phyloP scores from a whole-genome alignment of 2,329 filamentous ascomycete species.

The Exophiala viscosa region DNA sequence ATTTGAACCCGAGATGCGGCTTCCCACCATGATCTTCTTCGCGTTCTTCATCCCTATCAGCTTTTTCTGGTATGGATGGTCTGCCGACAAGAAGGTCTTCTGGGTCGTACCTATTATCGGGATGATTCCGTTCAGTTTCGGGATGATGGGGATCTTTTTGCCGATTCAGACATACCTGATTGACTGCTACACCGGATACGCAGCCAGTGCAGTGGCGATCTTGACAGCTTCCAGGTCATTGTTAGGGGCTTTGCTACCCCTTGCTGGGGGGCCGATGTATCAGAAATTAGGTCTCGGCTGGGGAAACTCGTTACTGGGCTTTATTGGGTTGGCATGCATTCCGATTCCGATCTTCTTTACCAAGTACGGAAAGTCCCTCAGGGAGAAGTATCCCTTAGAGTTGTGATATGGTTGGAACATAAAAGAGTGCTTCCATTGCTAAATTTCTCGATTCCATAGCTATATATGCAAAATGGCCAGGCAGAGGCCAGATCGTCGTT shows the following conservation, averaged over 20 bases:
- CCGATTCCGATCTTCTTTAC: constrained; percentile 43
- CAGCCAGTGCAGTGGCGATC: constrained; percentile 61
- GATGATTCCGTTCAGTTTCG: constrained; percentile 37
- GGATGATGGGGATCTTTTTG: constrained; percentile 32
- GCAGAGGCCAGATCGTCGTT: too few species aligned
- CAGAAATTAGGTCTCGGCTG: constrained; percentile 54
- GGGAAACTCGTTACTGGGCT: constrained; percentile 55
- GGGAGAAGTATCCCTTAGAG: constrained; percentile 29
- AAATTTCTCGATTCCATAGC: too few species aligned
- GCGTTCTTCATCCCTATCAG: constrained; percentile 46
- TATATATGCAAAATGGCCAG: too few species aligned
- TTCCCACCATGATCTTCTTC: constrained; percentile 51
- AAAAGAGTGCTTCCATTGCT: too few species aligned
- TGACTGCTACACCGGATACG: constrained; percentile 55
- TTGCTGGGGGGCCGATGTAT: constrained; percentile 58
- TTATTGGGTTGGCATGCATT: constrained; percentile 45
- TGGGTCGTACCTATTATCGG: constrained; percentile 48
- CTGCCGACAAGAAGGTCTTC: constrained; percentile 33
- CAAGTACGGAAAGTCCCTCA: constrained; percentile 46
- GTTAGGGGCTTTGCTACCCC: constrained; percentile 55
- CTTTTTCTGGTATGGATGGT: constrained; percentile 51
- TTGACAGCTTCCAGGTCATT: constrained; percentile 56
- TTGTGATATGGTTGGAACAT: too few species aligned
- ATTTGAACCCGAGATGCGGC: constrained; percentile 50
- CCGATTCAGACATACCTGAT: constrained; percentile 57